phyloP scores from a whole-genome alignment of 331 rosid species.

The Acacia pycnantha region DNA sequence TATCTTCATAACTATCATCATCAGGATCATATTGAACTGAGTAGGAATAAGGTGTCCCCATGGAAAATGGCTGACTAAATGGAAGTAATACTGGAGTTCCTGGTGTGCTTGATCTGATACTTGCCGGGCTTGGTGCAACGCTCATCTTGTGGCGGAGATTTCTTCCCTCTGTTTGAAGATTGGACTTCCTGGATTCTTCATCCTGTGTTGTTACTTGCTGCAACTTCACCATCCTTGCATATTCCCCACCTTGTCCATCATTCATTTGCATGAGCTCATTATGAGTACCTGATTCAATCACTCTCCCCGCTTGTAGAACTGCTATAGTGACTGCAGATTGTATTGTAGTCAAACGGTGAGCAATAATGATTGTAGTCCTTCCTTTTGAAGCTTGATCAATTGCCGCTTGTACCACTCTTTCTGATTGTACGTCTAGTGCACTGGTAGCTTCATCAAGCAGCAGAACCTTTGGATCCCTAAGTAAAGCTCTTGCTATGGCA shows the following conservation, averaged over 20 bases:
- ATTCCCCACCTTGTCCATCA: slow-evolving; percentile 62
- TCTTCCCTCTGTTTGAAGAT: slow-evolving; percentile 42
- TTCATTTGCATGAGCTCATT: slow-evolving; percentile 59
- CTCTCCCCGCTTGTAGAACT: slow-evolving; percentile 72
- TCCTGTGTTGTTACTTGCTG: slow-evolving; percentile 54
- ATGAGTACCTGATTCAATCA: slow-evolving; percentile 72
- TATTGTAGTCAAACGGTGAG: slow-evolving; percentile 79
- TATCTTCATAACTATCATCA: slow-evolving; percentile 58
- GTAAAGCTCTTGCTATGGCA: slow-evolving; percentile 85
- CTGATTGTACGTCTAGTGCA: slow-evolving; percentile 87
- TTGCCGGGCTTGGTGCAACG: slow-evolving; percentile 59
- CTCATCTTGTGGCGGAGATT: slow-evolving; percentile 47
- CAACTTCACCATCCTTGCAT: slow-evolving; percentile 72
- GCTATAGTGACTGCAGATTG: slow-evolving; percentile 57
- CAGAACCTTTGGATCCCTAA: slow-evolving; percentile 79
- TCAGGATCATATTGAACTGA: slow-evolving; percentile 61
- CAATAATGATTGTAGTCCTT: slow-evolving; percentile 79
- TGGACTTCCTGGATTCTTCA: slow-evolving; percentile 41
- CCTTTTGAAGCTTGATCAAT: slow-evolving; percentile 87
- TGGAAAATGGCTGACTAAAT: slow-evolving; percentile 62
- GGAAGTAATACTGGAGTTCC: slow-evolving; percentile 51
- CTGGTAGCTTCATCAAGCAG: slow-evolving; percentile 96
- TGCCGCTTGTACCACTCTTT: slow-evolving; percentile 85
- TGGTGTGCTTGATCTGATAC: slow-evolving; percentile 54
- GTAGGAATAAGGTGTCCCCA: slow-evolving; percentile 82